These are phyloP conservation scores for Vigna unguiculata DNA, from an alignment of 306 rosid genomes.

Conservation along the genomic window DNA sequence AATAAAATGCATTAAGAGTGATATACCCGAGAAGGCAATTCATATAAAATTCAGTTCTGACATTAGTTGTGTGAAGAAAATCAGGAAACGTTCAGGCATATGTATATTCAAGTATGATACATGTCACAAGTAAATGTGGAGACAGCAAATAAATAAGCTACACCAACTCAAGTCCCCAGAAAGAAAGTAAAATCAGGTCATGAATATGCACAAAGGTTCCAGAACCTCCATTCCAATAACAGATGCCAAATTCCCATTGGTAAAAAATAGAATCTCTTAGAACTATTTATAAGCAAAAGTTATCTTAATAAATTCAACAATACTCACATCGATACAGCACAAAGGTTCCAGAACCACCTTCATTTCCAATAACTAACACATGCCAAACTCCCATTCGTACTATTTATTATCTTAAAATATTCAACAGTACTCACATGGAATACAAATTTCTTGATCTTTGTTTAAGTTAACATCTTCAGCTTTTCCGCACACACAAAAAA, in stretches of 20 bases:
- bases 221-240: neutral
- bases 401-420: neutral
- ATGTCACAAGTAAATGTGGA: neutral
- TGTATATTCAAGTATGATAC: neutral
- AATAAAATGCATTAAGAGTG: neutral
- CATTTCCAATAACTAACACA: neutral
- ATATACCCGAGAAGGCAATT: constrained; percentile 8
- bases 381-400: neutral
- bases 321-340: neutral
- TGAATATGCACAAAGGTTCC: neutral
- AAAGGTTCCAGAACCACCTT: neutral
- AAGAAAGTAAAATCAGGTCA: constrained; percentile 16
- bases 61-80: neutral
- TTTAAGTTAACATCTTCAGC: constrained; percentile 8
- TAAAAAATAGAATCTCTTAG: too few species aligned
- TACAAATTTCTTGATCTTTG: neutral
- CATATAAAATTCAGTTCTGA: neutral
- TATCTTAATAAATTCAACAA: too few species aligned
- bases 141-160: neutral
- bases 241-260: too few species aligned
- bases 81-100: neutral
- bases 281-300: too few species aligned
- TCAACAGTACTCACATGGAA: neutral
- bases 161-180: neutral
- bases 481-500: neutral